Evolutionary conservation across 768 basidiomycete species (phyloP).

Genomic region (Dacryopinax primogenitus): DNA sequence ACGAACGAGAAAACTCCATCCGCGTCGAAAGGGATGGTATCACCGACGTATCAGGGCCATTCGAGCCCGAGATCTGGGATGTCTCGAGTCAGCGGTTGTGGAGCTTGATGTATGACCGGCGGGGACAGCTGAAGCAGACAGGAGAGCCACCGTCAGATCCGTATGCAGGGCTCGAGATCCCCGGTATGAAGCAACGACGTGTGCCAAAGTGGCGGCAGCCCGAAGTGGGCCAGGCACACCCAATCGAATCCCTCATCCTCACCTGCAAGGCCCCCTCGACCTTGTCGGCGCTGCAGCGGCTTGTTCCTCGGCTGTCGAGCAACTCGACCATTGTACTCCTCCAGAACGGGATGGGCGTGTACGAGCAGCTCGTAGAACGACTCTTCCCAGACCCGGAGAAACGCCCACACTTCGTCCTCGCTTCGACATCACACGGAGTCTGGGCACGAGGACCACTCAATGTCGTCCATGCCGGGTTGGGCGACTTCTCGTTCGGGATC

Average conservation of each 20-base stretch:
- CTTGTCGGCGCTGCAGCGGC: slow-evolving; percentile 39
- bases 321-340: slow-evolving; percentile 79
- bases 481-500: slow-evolving; percentile 64
- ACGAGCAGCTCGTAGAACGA: slow-evolving; percentile 54
- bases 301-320: slow-evolving; percentile 50
- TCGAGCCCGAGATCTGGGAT: slow-evolving; percentile 21
- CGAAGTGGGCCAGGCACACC: slow-evolving; percentile 15
- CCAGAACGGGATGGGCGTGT: slow-evolving; percentile 89
- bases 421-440: slow-evolving; percentile 69
- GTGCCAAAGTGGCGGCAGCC: slow-evolving; percentile 19
- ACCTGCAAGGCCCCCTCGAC: slow-evolving; percentile 67
- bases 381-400: slow-evolving; percentile 59
- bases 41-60: slow-evolving; percentile 13
- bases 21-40: slow-evolving; percentile 21
- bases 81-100: slow-evolving; percentile 8
- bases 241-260: slow-evolving; percentile 69
- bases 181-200: slow-evolving; percentile 14
- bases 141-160: slow-evolving; percentile 12
- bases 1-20: background rate
- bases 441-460: slow-evolving; percentile 41
- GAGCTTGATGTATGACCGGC: slow-evolving; percentile 3
- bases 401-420: slow-evolving; percentile 77
- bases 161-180: slow-evolving; percentile 5
- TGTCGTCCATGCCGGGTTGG: slow-evolving; percentile 58
- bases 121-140: background rate